These are phyloP conservation scores for Vigna reflexopilosa DNA, from an alignment of 306 rosid genomes.

Conservation along the genomic window DNA sequence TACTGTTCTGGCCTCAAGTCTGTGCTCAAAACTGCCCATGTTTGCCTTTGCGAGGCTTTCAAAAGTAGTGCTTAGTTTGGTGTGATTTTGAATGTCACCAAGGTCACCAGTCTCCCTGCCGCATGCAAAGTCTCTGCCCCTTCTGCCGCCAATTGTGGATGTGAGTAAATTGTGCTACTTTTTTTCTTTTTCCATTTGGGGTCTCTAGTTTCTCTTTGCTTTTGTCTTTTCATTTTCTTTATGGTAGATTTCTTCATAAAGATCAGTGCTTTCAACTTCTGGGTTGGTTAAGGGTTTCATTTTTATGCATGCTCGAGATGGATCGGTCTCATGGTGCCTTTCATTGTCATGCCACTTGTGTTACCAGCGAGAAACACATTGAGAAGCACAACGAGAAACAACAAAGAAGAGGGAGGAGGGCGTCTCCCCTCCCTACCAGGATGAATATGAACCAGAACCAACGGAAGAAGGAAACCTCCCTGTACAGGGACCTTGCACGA, in stretches of 20 bases:
- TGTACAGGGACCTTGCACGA: no score
- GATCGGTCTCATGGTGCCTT: not conserved
- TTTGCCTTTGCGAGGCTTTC: conserved; percentile 84
- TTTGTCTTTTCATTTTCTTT: not conserved
- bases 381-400: not conserved
- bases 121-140: conserved; percentile 93
- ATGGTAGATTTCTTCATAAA: not conserved
- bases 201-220: not conserved
- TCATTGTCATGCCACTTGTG: not conserved
- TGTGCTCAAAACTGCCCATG: conserved; percentile 74
- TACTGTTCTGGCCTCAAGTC: conserved; percentile 88
- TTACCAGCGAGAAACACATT: not conserved
- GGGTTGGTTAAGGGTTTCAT: conserved; percentile 33
- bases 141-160: conserved; percentile 72
- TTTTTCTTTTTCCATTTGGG: not conserved
- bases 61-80: conserved; percentile 86
- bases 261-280: not conserved
- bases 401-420: no score
- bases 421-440: no score
- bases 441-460: no score
- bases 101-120: conserved; percentile 78
- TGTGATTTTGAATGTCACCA: conserved; percentile 80
- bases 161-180: conserved; percentile 46
- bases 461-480: no score
- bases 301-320: conserved; percentile 5